phyloP scores from a whole-genome alignment of 495 filamentous ascomycete genomes.

The Aspergillus bridgeri region DNA sequence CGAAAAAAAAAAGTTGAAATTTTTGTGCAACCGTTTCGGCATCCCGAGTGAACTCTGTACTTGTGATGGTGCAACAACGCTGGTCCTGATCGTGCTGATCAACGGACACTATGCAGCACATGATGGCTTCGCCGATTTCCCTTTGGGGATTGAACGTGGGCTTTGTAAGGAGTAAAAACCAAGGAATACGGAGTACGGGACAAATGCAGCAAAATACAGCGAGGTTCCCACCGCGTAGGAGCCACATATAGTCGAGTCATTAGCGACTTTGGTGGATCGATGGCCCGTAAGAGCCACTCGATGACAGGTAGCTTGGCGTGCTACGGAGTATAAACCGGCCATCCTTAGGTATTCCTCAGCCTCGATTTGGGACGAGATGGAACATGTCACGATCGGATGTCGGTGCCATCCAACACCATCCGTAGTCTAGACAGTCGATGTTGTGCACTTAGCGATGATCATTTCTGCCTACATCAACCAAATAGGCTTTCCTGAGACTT shows the following conservation, averaged over 20 bases:
- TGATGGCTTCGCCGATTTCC: not conserved
- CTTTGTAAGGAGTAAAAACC: not conserved
- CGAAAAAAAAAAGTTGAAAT: conserved; percentile 46
- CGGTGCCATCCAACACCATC: not conserved
- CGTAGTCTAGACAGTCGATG: not conserved
- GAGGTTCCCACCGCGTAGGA: not conserved
- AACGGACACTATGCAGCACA: not conserved
- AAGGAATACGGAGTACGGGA: not conserved
- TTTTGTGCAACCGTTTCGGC: not conserved
- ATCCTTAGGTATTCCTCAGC: not conserved
- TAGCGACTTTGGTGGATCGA: not conserved
- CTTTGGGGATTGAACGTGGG: not conserved
- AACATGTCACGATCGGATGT: not conserved
- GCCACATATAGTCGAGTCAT: not conserved
- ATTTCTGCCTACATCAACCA: not conserved
- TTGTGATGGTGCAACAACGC: not conserved
- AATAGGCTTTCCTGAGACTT: conserved; percentile 6
- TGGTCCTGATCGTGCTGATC: not conserved
- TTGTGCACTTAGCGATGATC: not conserved
- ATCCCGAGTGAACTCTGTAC: not conserved
- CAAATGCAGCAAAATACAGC: too few relatives aligned
- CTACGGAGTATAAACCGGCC: not conserved
- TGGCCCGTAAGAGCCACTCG: not conserved
- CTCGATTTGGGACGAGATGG: conserved; percentile 1
- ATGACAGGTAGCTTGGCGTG: not conserved